phyloP scores from a whole-genome alignment of 192 early-diverging fungal species.

The Gamsiella multidivaricata region DNA sequence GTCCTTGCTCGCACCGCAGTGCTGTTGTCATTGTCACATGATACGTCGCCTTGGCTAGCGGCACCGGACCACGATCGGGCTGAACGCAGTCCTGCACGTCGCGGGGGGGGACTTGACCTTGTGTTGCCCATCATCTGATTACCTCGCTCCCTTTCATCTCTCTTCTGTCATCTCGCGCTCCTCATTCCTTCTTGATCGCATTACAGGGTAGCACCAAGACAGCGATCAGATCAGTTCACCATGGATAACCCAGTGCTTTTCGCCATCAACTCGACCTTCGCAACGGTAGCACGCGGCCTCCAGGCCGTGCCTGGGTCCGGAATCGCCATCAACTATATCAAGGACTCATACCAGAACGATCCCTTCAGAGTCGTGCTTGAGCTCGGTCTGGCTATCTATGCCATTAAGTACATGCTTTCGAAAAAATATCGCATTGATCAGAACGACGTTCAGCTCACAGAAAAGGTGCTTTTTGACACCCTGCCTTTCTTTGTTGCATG shows the following conservation, averaged over 20 bases:
- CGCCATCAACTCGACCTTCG: conserved; percentile 55
- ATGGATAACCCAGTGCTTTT: conserved; percentile 53
- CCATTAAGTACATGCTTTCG: conserved; percentile 87
- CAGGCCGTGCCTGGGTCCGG: conserved; percentile 75
- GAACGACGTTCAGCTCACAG: conserved; percentile 82
- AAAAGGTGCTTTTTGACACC: conserved; percentile 66
- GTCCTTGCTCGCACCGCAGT: too few species aligned
- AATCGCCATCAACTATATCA: conserved; percentile 81
- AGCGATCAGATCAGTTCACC: too few species aligned
- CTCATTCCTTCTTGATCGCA: neutral
- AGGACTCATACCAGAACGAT: conserved; percentile 92
- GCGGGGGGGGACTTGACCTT: neutral
- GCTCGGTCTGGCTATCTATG: conserved; percentile 83
- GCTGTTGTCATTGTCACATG: too few species aligned
- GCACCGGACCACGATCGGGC: too few species aligned
- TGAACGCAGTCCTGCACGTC: neutral
- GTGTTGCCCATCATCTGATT: neutral
- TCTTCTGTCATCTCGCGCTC: neutral
- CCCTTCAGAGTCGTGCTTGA: conserved; percentile 91
- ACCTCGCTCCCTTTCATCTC: neutral
- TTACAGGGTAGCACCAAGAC: neutral
- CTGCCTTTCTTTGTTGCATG: neutral
- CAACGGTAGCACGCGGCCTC: conserved; percentile 45
- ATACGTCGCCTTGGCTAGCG: too few species aligned
- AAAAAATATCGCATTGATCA: conserved; percentile 83